Evolutionary conservation across 2,329 filamentous ascomycete genomes (phyloP), one percentile per base, ranked within the genome.

Genomic region (Didymellaceae sp.): DNA sequence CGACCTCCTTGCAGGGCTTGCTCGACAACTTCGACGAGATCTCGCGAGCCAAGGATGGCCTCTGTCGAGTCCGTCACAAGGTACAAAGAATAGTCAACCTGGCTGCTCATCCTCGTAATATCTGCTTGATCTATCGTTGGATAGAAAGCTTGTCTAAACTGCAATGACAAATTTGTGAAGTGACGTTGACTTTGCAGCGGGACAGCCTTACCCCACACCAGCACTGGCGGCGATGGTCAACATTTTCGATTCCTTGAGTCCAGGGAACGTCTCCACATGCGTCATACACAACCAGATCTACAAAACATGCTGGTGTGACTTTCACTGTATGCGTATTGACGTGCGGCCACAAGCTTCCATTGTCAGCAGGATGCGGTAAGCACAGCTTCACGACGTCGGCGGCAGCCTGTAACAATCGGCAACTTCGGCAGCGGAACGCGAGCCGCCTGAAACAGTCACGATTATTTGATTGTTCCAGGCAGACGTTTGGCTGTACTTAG

Each of bases 21-120:
- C 65, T 88, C 85, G 45, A 97, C 91, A 1, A 96, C 86, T 8
- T 82, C 63, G 52, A 84, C 82, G 28, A 97, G 80, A 69, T 91
- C 82, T 61, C 82, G 83, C 56, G 81, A 76, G 45, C 89, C 89
- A 33, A 97, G 85, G 61, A 96, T 91, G 25, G 86, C 85, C 11
- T 87, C 83, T n/a, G 91, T 96, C 41, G 91, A 94, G 80, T 97
- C 92, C 5, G 92, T 97, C 62, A 97, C 92, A 50, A 97, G 82
- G 71, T 97, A 97, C 30, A 97, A 78, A 39, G 87, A 86, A 72
- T 95, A 92, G 74, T 96, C 86, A 37, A 88, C 78, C 16, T 64
- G 56, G 52, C 58, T 61, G 22, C 75, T 66, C 68, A 73, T 75
- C 56, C 52, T 77, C 46, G 64, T 48, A 67, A 76, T 52, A 42